Evolutionary conservation across 2,329 filamentous ascomycete species (phyloP), one percentile per base, ranked within the genome.

Genomic region (Magnaporthales sp.): DNA sequence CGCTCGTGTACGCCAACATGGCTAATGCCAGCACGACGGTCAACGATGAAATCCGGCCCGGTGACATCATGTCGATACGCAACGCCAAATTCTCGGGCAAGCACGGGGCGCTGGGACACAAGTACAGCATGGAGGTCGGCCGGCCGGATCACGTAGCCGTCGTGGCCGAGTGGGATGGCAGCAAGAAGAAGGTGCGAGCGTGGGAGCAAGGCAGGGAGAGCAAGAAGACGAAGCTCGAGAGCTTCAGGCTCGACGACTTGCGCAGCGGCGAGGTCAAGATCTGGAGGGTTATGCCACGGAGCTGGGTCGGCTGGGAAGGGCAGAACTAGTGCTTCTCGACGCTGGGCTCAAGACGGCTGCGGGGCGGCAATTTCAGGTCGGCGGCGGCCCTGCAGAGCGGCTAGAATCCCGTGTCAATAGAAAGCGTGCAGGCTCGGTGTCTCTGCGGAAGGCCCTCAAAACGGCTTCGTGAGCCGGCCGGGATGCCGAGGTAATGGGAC

Each of bases 91-190:
- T 99, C 80, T 92, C 97, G 77, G 95, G 95, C 68, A 96, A 97
- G 77, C 92, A 94, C 71, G 95, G 95, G 1, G 86, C 93, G 4
- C 93, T 99, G 91, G 93, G 98, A 75, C 90, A 91, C 70, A 98
- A 97, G 77, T 99, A 99, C 77, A 89, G 84, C 63, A 81, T 87
- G 65, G 95, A 99, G 71, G 91, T 97, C 1, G 93, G 93, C 70
- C 95, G 92, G 75, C 87, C 86, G 4, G 92, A 94, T 70, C 95
- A 99, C 73, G 94, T 98, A 0, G 95, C 86, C 2, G 81, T 99
- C 2, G 94, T 99, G 4, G 86, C 92, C 10, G 95, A 99, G 76
- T 99, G 95, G 95, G 95, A 99, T 76, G 95, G 95, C 3, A 96
- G 92, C 56, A 97, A 97, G 86, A 97, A 97, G 84, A 97, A 98